Evolutionary conservation across 1,139 yeast species (phyloP), one percentile per base, ranked within the genome.

Genomic region (Hansenula sp.): DNA sequence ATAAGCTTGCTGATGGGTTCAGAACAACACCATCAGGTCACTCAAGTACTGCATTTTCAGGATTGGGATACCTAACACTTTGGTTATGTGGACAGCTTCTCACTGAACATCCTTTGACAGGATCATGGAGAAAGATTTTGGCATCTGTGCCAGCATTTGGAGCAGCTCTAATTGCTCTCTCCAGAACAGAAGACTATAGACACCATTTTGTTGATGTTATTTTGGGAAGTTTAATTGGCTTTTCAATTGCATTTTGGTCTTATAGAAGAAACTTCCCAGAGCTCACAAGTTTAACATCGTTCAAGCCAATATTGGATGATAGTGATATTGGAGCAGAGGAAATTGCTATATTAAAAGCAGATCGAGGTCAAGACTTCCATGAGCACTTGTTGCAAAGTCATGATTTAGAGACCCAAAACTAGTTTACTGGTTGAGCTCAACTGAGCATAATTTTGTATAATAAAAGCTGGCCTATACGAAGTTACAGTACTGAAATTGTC

Each of bases 21-120:
- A 72, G 88, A 55, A 79, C 88, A 2, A 83, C 90, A 13, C 95
- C 95, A 0, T 80, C 88, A 4, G 92, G 92, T 2, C 90, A 82
- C 51, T 77, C 86, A 4, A 77, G 82, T 46, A 65, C 77, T 44
- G 72, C 82, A 41, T 80, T 77, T 62, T 73, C 82, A 13, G 92
- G 92, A 0, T 65, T 84, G 36, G 77, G 81, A 4, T 85, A 73
- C 56, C 57, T 82, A 27, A 69, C 82, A 9, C 57, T 82, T 25
- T 85, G 87, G 81, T 57, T 81, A 26, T 66, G 73, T 43, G 92
- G 87, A 9, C 90, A 82, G 53, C 60, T 79, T 28, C 46, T 66
- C 14, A 60, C 69, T 45, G 73, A 50, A 35, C 61, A 62, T 36
- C 65, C 66, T 26, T 48, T 58, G 32, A 71, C 73, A 27, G 80